Conservation (phyloP, 345 rosid genomes). For the Eucalyptus pauciflora region DNA sequence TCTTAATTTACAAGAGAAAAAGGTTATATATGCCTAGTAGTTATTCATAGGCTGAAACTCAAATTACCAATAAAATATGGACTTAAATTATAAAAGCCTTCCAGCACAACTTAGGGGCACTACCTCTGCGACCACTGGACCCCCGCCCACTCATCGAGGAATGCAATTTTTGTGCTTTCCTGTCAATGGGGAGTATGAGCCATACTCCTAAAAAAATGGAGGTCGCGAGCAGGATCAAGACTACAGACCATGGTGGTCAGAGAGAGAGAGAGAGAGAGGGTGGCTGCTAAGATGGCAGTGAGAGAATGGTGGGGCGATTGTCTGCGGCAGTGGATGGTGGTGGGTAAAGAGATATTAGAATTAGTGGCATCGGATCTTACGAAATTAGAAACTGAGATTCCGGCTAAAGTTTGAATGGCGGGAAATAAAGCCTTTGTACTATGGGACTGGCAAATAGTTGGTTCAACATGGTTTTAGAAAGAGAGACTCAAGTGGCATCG, state of each 20-base stretch:
- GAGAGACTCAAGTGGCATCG: background rate
- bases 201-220: background rate
- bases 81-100: background rate
- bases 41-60: fast-evolving
- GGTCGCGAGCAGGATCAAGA: background rate
- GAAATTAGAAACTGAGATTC: background rate
- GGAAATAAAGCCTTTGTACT: background rate
- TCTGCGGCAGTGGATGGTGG: too few species aligned
- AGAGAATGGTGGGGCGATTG: too few species aligned
- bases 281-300: too few species aligned
- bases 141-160: fast-evolving
- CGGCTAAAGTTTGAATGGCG: background rate
- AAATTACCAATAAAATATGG: background rate
- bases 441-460: too few species aligned
- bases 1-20: background rate
- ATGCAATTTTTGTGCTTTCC: fast-evolving
- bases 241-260: background rate
- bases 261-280: too few species aligned
- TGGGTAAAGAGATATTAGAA: too few species aligned
- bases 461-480: background rate
- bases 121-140: fast-evolving
- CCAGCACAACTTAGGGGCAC: fast-evolving
- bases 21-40: background rate
- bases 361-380: too few species aligned
- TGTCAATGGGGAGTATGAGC: fast-evolving